phyloP scores from a whole-genome alignment of 192 early-diverging fungal species.

The Gryganskiella cystojenkinii region DNA sequence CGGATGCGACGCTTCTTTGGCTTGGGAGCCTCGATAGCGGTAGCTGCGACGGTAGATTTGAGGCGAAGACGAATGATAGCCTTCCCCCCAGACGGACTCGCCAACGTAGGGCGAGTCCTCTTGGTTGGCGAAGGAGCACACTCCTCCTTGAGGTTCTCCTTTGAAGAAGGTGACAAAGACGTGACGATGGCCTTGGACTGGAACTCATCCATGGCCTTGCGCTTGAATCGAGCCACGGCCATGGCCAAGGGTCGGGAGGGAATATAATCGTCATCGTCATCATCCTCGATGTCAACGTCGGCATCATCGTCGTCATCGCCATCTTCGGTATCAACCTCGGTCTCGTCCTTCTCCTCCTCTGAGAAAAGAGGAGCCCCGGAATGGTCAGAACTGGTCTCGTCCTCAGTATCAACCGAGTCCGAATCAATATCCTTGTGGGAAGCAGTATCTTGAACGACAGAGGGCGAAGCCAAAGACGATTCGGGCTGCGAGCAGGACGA shows the following conservation, averaged over 20 bases:
- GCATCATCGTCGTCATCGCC: conserved; percentile 10
- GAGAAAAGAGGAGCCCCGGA: not conserved
- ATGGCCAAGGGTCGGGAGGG: conserved; percentile 17
- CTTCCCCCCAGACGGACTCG: conserved; percentile 40
- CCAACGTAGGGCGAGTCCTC: conserved; percentile 45
- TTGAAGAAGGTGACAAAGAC: not conserved
- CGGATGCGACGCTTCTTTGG: not conserved
- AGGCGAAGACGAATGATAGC: not conserved
- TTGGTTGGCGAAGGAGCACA: conserved; percentile 8
- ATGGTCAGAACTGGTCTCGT: conserved; percentile 13
- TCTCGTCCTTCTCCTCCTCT: conserved; percentile 7
- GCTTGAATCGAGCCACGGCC: conserved; percentile 16
- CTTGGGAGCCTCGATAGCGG: not conserved
- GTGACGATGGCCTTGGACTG: not conserved
- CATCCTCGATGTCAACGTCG: not conserved
- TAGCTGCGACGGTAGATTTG: not conserved
- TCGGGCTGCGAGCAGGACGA: not conserved
- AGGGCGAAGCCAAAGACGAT: not conserved
- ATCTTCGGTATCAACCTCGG: not conserved
- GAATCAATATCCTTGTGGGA: not conserved
- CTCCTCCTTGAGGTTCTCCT: not conserved
- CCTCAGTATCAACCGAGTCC: not conserved
- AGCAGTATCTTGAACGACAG: not conserved
- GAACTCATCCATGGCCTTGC: conserved; percentile 8
- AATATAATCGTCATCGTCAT: conserved; percentile 15